A percentile compares a stretch with the other conserved stretches of the same genome.
These are phyloP conservation scores for Artemisia tridentata DNA, from an alignment of 129 eudicot species.

Conservation along the genomic window DNA sequence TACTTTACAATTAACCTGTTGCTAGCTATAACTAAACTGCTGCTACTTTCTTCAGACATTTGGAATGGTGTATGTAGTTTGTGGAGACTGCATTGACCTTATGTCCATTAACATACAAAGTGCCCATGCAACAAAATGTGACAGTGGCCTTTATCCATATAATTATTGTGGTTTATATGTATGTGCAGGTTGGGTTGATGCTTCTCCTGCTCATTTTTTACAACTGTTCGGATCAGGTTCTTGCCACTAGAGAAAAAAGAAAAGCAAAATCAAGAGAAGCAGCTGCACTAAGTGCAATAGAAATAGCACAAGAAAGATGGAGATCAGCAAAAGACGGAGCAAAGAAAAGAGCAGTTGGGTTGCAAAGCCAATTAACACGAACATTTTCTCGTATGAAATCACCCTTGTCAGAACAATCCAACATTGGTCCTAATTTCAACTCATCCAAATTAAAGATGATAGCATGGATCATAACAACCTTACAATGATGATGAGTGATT, in stretches of 20 bases:
- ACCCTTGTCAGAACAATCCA: constrained; percentile 28
- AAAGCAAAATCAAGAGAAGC: constrained; percentile 94
- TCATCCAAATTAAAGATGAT: constrained; percentile 42
- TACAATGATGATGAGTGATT: constrained; percentile 55
- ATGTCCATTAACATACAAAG: too few species aligned
- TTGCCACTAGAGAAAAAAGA: constrained; percentile 57
- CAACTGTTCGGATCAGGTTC: constrained; percentile 83
- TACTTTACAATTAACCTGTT: too few species aligned
- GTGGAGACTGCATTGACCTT: too few species aligned
- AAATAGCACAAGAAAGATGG: constrained; percentile 77
- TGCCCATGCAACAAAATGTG: too few species aligned
- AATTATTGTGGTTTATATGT: neutral
- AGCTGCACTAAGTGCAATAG: constrained; percentile 78
- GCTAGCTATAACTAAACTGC: too few species aligned
- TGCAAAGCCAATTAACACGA: constrained; percentile 47
- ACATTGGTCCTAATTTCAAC: constrained; percentile 30
- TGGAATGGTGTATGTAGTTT: too few species aligned
- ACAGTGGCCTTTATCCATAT: neutral
- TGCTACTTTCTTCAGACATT: too few species aligned
- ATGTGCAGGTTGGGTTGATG: constrained; percentile 57
- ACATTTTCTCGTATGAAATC: constrained; percentile 74
- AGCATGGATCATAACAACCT: constrained; percentile 45
- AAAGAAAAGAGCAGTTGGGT: constrained; percentile 44
- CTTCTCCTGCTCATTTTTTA: constrained; percentile 67
- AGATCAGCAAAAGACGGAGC: constrained; percentile 71